These are phyloP conservation scores for Ophiostoma ulmi DNA, from an alignment of 2,329 filamentous ascomycete genomes.

Conservation along the genomic window DNA sequence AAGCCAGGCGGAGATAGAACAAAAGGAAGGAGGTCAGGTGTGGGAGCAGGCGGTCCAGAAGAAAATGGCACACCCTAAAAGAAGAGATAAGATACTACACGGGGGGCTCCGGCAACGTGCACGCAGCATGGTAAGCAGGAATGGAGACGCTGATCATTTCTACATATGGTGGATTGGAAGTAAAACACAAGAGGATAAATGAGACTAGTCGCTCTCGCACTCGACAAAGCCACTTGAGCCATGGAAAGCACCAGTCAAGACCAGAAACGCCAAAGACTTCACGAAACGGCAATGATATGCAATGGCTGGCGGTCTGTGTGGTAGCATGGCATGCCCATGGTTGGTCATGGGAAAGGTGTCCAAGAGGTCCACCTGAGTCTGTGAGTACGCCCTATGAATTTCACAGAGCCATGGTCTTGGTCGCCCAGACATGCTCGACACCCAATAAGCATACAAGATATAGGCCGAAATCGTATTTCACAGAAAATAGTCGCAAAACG, in stretches of 20 bases:
- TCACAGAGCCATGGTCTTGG: neutral
- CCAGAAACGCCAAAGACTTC: neutral
- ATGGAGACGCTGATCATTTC: neutral
- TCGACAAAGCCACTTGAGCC: too few relatives aligned
- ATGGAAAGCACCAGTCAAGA: neutral
- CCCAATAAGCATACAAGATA: neutral
- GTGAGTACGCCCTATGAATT: neutral
- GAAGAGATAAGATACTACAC: neutral
- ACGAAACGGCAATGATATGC: conserved; percentile 10
- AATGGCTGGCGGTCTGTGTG: conserved; percentile 1
- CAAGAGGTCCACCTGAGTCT: neutral
- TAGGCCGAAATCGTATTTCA: neutral
- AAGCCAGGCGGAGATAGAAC: neutral
- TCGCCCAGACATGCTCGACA: neutral
- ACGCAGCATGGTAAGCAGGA: neutral
- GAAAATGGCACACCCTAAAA: neutral
- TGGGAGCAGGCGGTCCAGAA: neutral
- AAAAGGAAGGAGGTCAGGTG: neutral
- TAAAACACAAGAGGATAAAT: too few relatives aligned
- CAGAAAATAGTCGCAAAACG: too few relatives aligned
- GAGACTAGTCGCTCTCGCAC: too few relatives aligned
- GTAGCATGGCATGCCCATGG: neutral
- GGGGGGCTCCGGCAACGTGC: neutral
- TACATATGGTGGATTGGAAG: neutral
- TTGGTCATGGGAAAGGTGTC: neutral